A percentile compares a stretch with the other conserved stretches of the same genome.
phyloP scores from a whole-genome alignment of 164 flowering plant genomes.

The Hamamelis virginiana region DNA sequence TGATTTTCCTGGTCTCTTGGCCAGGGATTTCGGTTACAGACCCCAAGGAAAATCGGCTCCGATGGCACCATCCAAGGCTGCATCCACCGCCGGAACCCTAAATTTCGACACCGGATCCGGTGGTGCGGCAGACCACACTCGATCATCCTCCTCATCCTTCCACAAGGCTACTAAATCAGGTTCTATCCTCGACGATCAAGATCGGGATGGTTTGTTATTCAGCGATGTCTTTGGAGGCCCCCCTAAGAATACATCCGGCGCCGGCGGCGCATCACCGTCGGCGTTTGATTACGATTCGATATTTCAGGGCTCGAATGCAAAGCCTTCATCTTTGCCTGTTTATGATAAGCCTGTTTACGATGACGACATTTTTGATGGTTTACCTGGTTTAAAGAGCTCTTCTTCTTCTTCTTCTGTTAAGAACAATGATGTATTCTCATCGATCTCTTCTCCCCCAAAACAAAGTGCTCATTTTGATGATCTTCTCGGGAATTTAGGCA shows the following conservation, averaged over 20 bases:
- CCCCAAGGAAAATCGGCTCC: slow-evolving; percentile 76
- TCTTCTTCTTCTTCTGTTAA: slow-evolving; percentile 22
- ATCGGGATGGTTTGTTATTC: slow-evolving; percentile 34
- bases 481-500: slow-evolving; percentile 43
- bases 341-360: slow-evolving; percentile 81
- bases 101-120: slow-evolving; percentile 33
- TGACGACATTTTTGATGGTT: slow-evolving; percentile 67
- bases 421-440: slow-evolving; percentile 48
- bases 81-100: background rate
- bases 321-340: slow-evolving; percentile 45
- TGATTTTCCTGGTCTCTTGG: slow-evolving; percentile 57
- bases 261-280: slow-evolving; percentile 13
- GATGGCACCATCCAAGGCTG: slow-evolving; percentile 47
- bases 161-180: slow-evolving; percentile 19
- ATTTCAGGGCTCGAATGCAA: slow-evolving; percentile 24
- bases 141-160: slow-evolving; percentile 20
- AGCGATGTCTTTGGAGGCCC: slow-evolving; percentile 57
- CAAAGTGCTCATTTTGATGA: slow-evolving; percentile 45
- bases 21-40: slow-evolving; percentile 58
- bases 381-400: slow-evolving; percentile 55
- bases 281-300: slow-evolving; percentile 46
- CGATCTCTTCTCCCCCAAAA: slow-evolving; percentile 29
- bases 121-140: too few species aligned
- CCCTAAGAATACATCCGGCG: slow-evolving; percentile 25
- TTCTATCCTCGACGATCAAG: slow-evolving; percentile 37